phyloP scores from a whole-genome alignment of 148 eudicot genomes.

The Arbutus unedo region DNA sequence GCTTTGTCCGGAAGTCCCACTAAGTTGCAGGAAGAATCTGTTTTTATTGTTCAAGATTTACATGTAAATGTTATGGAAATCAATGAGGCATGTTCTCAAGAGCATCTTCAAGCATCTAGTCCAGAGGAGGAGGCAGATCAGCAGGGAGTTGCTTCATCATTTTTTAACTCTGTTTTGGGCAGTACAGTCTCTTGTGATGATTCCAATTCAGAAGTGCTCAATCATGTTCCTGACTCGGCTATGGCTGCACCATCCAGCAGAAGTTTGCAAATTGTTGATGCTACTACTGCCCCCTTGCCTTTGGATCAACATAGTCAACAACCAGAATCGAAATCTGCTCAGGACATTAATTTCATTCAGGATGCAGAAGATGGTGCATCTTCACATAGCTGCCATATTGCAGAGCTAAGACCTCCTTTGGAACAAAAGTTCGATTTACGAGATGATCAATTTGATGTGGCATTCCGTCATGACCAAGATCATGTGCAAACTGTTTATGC shows the following conservation, averaged over 20 bases:
- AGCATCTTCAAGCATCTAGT: conserved; percentile 22
- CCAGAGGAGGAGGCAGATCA: conserved; percentile 17
- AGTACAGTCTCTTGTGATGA: conserved; percentile 16
- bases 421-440: conserved; percentile 11
- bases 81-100: conserved; percentile 17
- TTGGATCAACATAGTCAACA: conserved; percentile 21
- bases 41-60: conserved; percentile 21
- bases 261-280: conserved; percentile 15
- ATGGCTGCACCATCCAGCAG: conserved; percentile 21
- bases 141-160: conserved; percentile 28
- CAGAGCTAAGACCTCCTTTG: not conserved
- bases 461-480: not conserved
- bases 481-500: not conserved
- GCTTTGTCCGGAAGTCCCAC: conserved; percentile 19
- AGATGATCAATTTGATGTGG: not conserved
- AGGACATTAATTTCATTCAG: conserved; percentile 19
- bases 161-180: conserved; percentile 15
- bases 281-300: conserved; percentile 21
- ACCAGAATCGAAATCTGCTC: conserved; percentile 22
- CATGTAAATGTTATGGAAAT: conserved; percentile 23
- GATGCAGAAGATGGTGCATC: conserved; percentile 15
- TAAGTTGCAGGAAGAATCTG: conserved; percentile 24
- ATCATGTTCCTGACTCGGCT: conserved; percentile 24
- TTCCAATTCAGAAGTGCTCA: conserved; percentile 23
- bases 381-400: not conserved